A percentile compares a stretch with the other conserved stretches of the same genome.
These are phyloP conservation scores for Colletotrichum sansevieriae DNA, from an alignment of 2,329 filamentous ascomycete species.

Conservation along the genomic window DNA sequence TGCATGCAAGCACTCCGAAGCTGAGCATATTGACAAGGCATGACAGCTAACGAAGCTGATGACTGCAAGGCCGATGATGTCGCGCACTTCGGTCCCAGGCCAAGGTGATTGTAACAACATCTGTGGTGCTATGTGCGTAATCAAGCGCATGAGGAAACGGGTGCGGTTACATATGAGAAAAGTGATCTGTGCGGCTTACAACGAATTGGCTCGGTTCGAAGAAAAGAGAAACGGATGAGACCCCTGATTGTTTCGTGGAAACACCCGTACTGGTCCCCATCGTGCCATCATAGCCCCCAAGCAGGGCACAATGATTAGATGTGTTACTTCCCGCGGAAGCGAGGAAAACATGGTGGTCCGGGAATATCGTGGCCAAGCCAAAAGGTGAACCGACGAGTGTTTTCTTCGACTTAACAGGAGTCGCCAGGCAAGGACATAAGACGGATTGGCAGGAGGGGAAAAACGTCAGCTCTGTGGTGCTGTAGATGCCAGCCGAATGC, in stretches of 20 bases:
- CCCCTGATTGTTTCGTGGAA: slow-evolving; percentile 28
- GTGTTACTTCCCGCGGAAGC: not conserved
- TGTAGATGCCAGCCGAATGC: slow-evolving; percentile 18
- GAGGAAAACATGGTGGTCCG: not conserved
- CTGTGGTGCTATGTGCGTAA: slow-evolving; percentile 13
- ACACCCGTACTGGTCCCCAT: slow-evolving; percentile 13
- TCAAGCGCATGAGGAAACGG: slow-evolving; percentile 22
- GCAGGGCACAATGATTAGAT: not conserved
- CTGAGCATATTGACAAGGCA: not conserved
- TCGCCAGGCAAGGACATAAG: slow-evolving; percentile 16
- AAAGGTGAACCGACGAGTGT: slow-evolving; percentile 18
- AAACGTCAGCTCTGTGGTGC: slow-evolving; percentile 19
- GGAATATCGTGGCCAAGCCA: slow-evolving; percentile 15
- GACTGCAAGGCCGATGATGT: not conserved
- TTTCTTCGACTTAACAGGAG: slow-evolving; percentile 32
- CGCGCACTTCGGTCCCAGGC: not conserved
- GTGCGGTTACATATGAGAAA: slow-evolving; percentile 30
- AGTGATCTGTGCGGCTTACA: slow-evolving; percentile 31
- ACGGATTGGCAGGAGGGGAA: slow-evolving; percentile 18
- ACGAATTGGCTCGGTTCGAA: slow-evolving; percentile 17
- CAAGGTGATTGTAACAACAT: slow-evolving; percentile 17
- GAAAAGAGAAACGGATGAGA: slow-evolving; percentile 20
- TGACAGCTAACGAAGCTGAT: not conserved
- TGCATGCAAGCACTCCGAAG: slow-evolving; percentile 2
- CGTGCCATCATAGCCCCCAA: not conserved